phyloP scores from a whole-genome alignment of 139 green algal genomes.

The Volvox reticuliferus region DNA sequence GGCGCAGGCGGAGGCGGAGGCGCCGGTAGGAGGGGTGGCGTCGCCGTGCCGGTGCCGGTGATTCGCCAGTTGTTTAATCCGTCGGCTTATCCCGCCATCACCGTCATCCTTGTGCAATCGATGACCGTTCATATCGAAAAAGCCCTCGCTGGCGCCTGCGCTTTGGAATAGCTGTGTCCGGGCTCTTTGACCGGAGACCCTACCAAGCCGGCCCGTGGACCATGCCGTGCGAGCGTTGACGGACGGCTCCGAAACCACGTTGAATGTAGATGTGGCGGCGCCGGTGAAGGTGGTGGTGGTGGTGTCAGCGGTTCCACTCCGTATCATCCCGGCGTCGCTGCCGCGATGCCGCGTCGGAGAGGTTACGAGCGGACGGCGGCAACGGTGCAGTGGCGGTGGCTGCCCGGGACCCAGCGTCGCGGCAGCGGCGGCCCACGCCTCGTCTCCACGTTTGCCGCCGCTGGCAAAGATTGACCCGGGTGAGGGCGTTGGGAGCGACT shows the following conservation, averaged over 20 bases:
- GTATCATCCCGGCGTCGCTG: background rate
- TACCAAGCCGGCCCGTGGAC: background rate
- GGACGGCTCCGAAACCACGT: background rate
- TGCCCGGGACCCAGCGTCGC: background rate
- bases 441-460: background rate
- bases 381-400: background rate
- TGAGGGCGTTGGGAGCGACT: conserved; percentile 9
- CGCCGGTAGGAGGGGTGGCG: too few relatives aligned
- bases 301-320: background rate
- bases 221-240: background rate
- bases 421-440: conserved; percentile 10
- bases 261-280: background rate
- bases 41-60: background rate
- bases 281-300: background rate
- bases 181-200: background rate
- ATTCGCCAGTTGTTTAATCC: background rate
- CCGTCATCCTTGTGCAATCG: background rate
- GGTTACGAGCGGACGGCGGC: background rate
- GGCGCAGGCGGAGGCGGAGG: background rate
- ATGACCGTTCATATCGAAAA: background rate
- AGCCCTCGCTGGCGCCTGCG: background rate
- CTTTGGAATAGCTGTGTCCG: background rate
- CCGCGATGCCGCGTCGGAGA: background rate
- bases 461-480: conserved; percentile 15
- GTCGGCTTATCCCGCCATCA: background rate